Base-by-base conservation (phyloP, 805 yeast genomes). In the Saccharomycopsis javanensis region DNA sequence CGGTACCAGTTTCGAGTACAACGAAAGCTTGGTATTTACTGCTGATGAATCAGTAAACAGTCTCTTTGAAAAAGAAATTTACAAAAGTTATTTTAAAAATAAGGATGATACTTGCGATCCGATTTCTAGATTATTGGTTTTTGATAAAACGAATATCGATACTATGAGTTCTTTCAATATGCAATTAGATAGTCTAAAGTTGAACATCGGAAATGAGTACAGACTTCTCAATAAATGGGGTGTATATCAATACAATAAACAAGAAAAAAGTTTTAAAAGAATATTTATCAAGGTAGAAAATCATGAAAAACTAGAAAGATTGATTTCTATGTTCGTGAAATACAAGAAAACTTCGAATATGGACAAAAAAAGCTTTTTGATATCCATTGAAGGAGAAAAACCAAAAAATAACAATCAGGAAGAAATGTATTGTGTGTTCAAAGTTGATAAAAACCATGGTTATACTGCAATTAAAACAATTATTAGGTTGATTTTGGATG, bases 151-250 rank as follows among this genome's bases (percentile, higher is more conserved):
- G 51, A 42, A 25, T 4, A 20, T 34, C 8, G 38, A 51, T 31
- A 35, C 45, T 11, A 20, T 33, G 33, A 51, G 34, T 11, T 55
- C 31, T 53, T 55, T 42, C 51, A 38, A 42, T 7, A 45, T 45
- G 18, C 57, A 57, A 35, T 16, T 57, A 4, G 46, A 57, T 11
- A 54, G 42, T 31, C 15, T 57, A 13, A 54, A 38, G 25, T 31
- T 57, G 8, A 51, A 53, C 25, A 51, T 42, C 3, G 60, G 60
- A 10, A 57, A 55, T 16, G 34, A 34, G 10, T 51, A 50, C 16
- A 53, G 52, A 5, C 48, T 57, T 20, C 28, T 57, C 25, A 27
- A 27, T 45, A 23, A 37, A 7, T 57, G 60, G 60, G 35, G 45
- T 4, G 42, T 38, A 10, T 33, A 42, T 20, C 48, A 20, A 20